Conservation (phyloP, 2,329 filamentous ascomycete species). For the Domatiomyces globalis region DNA sequence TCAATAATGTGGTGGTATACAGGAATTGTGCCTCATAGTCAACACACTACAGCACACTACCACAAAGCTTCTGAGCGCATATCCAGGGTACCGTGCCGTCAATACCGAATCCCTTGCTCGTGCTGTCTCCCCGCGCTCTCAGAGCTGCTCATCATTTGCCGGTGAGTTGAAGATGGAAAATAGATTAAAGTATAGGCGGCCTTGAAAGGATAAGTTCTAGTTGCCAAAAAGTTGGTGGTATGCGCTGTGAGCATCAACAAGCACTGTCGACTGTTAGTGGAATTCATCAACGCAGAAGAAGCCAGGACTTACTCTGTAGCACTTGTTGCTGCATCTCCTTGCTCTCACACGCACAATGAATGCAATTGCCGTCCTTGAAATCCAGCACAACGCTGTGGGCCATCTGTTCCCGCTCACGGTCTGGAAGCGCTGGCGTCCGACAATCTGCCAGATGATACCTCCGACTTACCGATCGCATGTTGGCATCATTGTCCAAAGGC, state of each 20-base stretch:
- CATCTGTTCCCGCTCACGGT: slow-evolving; percentile 83
- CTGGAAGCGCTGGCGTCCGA: slow-evolving; percentile 61
- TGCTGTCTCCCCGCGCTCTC: background rate
- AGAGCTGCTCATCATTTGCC: background rate
- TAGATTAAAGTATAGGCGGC: background rate
- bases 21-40: background rate
- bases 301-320: slow-evolving; percentile 33
- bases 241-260: slow-evolving; percentile 28
- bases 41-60: background rate
- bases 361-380: slow-evolving; percentile 45
- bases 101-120: background rate
- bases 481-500: slow-evolving; percentile 49
- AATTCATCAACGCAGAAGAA: background rate
- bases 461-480: slow-evolving; percentile 50
- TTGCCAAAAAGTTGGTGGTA: slow-evolving; percentile 19
- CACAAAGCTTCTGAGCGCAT: background rate
- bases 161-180: background rate
- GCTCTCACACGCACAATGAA: slow-evolving; percentile 51
- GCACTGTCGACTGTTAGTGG: slow-evolving; percentile 21
- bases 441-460: slow-evolving; percentile 81
- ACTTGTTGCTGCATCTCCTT: slow-evolving; percentile 38
- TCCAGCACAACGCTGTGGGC: slow-evolving; percentile 65
- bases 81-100: background rate
- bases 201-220: background rate
- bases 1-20: background rate